phyloP scores from a whole-genome alignment of 2,329 filamentous ascomycete genomes.

The Torrubiellomyces zombiae region DNA sequence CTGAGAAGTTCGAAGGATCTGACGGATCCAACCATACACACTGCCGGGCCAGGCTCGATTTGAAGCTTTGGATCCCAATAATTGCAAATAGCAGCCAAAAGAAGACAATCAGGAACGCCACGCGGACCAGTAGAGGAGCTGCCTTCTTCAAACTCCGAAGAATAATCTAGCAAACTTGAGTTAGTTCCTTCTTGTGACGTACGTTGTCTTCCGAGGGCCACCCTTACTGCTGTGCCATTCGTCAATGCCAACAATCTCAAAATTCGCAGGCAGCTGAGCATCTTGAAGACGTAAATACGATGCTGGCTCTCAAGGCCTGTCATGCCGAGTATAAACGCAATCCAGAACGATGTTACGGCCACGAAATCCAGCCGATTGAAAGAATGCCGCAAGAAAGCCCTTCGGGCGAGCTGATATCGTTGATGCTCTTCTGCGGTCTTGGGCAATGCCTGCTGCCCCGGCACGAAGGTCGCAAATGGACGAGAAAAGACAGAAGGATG shows the following conservation, averaged over 20 bases:
- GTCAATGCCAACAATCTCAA: constrained; percentile 81
- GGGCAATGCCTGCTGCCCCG: constrained; percentile 36
- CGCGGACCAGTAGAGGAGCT: constrained; percentile 76
- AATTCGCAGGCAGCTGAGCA: constrained; percentile 91
- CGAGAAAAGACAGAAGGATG: constrained; percentile 53
- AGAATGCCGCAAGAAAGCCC: constrained; percentile 84
- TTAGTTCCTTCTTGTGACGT: too few species aligned
- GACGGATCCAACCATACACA: constrained; percentile 61
- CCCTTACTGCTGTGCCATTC: constrained; percentile 73
- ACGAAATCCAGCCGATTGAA: constrained; percentile 95
- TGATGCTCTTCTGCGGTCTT: constrained; percentile 61
- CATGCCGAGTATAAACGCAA: constrained; percentile 61
- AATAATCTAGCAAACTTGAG: constrained; percentile 47
- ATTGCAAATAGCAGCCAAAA: constrained; percentile 98
- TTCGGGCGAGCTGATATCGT: constrained; percentile 68
- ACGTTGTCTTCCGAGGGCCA: background rate
- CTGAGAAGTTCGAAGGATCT: constrained; percentile 34
- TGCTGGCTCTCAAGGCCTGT: constrained; percentile 49
- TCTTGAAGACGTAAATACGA: constrained; percentile 81
- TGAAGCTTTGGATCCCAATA: constrained; percentile 91
- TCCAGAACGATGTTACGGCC: constrained; percentile 90
- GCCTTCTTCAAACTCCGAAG: constrained; percentile 90
- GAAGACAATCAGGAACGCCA: constrained; percentile 86
- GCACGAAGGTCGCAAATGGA: constrained; percentile 66
- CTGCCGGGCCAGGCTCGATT: constrained; percentile 59